Base-by-base conservation (phyloP, 768 basidiomycete genomes). In the Hebeloma cylindrosporum region DNA sequence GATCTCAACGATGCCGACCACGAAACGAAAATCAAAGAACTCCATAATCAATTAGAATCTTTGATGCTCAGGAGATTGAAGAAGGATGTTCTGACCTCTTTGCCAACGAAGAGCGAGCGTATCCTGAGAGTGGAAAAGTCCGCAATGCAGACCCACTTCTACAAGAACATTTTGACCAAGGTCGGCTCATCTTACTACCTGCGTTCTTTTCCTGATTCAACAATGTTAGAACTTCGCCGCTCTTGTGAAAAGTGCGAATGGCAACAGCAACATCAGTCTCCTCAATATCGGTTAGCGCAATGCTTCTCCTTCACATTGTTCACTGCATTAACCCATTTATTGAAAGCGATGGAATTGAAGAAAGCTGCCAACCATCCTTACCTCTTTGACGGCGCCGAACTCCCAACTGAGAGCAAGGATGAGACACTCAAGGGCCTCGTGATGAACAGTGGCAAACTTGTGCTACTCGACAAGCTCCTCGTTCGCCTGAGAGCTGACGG, bases 361-460 rank as follows among this genome's bases (percentile, higher is more conserved):
- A 98, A 99, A 66, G 93, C 94, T 1, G 93, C 92, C 20, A 98
- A 98, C 60, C 96, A 99, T 59, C 96, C 96, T 1, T 99, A 87
- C 64, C 79, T 99, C 2, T 98, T 98, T 58, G 96, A 99, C 40
- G 96, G 96, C 20, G 96, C 93, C 16, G 96, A 98, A 67, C 68
- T 72, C 3, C 67, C 65, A 18, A 69, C 71, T 1, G 74, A 74
- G 29, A 82, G 72, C 47, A 63, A 72, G 10, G 92, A 96, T 37
- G 95, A 98, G 61, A 83, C 82, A 11, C 78, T 98, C 49, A 91
- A 89, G 58, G 94, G 93, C n/a, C 78, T 99, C 14, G 92, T 98
- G 51, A 96, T 96, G 91, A 95, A 87, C 67, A 93, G 92, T 49
- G 96, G 96, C 25, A 99, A 99, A 72, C 84, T 99, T 87, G 94